phyloP scores from a whole-genome alignment of 257 asterid genomes.

The Fraxinus quadrangulata region DNA sequence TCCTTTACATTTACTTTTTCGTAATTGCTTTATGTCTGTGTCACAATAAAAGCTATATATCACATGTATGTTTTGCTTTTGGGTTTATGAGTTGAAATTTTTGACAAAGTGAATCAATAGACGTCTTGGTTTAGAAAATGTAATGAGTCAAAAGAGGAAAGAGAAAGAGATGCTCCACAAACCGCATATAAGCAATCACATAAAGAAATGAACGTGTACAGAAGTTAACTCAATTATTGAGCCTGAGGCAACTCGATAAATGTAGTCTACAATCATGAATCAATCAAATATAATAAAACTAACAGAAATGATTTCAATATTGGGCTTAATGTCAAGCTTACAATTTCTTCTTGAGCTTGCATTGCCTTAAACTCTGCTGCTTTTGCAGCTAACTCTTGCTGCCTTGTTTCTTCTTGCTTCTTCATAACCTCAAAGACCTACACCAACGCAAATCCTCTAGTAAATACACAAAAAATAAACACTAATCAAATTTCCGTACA shows the following conservation, averaged over 20 bases:
- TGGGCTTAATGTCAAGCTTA: conserved; percentile 39
- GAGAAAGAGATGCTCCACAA: background rate
- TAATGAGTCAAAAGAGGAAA: background rate
- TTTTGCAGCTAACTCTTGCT: conserved; percentile 54
- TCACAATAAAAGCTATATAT: background rate
- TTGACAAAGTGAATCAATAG: background rate
- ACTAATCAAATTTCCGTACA: background rate
- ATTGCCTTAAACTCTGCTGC: conserved; percentile 69
- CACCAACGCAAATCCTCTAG: conserved; percentile 26
- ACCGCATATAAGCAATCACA: background rate
- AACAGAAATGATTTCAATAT: background rate
- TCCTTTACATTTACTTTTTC: background rate
- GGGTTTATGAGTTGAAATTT: background rate
- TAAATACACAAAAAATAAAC: background rate
- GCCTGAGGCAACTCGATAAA: background rate
- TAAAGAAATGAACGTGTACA: background rate
- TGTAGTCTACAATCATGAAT: background rate
- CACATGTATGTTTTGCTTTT: background rate
- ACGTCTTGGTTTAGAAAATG: background rate
- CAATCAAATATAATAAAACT: background rate
- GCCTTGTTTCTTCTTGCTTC: conserved; percentile 77
- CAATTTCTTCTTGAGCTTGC: conserved; percentile 80
- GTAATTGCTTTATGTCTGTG: background rate
- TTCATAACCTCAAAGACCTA: conserved; percentile 63
- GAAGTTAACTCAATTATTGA: background rate